These are phyloP conservation scores for Solanum phureja DNA, from an alignment of 257 asterid genomes.

Conservation along the genomic window DNA sequence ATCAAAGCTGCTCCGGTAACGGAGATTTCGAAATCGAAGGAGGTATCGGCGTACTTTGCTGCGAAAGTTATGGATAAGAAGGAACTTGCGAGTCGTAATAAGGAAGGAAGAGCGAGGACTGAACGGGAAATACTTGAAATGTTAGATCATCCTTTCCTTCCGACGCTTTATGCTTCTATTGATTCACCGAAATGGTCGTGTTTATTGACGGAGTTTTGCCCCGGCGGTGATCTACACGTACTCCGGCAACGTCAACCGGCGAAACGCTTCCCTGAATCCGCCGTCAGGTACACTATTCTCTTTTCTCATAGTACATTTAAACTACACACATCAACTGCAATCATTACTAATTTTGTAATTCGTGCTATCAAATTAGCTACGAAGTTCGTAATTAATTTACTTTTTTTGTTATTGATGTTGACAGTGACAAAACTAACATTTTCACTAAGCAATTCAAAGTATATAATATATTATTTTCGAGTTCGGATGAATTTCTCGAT, in stretches of 20 bases:
- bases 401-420: neutral
- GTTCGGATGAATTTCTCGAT: neutral
- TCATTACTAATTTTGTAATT: neutral
- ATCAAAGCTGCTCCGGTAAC: slow-evolving; percentile 37
- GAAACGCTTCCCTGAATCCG: slow-evolving; percentile 79
- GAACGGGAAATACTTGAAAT: slow-evolving; percentile 59
- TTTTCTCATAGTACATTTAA: neutral
- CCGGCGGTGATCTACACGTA: slow-evolving; percentile 97
- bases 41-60: slow-evolving; percentile 46
- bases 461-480: too few species aligned
- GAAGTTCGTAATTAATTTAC: neutral
- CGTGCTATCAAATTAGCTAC: neutral
- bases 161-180: slow-evolving; percentile 68
- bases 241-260: slow-evolving; percentile 95
- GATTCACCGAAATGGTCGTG: slow-evolving; percentile 91
- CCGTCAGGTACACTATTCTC: slow-evolving; percentile 55
- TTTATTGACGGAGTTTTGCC: slow-evolving; percentile 80
- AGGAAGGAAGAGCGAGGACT: slow-evolving; percentile 82
- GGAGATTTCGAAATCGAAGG: neutral
- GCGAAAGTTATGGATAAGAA: slow-evolving; percentile 88
- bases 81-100: slow-evolving; percentile 72
- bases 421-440: neutral
- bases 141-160: slow-evolving; percentile 67
- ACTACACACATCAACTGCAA: neutral
- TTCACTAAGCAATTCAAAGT: neutral